Evolutionary conservation across 305 asterid genomes (phyloP).

Genomic region (Caryopteris hybrid): DNA sequence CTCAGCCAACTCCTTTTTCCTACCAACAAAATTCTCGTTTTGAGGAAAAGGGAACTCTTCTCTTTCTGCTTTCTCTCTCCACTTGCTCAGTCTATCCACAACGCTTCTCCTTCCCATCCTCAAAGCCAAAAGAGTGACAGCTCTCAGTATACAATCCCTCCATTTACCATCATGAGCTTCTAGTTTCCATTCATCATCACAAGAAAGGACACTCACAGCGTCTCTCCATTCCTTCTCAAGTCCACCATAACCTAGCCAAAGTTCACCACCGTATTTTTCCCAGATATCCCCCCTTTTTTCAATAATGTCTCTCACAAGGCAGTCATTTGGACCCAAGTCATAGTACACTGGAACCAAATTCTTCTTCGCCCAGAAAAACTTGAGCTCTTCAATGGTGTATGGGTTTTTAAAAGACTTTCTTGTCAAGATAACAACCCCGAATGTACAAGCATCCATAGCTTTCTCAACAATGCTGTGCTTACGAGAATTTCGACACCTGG

Average conservation of each 20-base stretch:
- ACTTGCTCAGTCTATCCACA: conserved; percentile 71
- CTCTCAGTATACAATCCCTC: conserved; percentile 86
- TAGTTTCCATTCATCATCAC: conserved; percentile 91
- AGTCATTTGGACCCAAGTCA: conserved; percentile 83
- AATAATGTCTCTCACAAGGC: conserved; percentile 79
- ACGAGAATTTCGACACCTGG: conserved; percentile 64
- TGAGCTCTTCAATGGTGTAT: conserved; percentile 74
- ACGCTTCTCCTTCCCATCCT: conserved; percentile 89
- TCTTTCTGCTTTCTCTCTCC: conserved; percentile 83
- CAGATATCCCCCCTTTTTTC: conserved; percentile 92
- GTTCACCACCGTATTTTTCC: conserved; percentile 93
- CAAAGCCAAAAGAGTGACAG: conserved; percentile 83
- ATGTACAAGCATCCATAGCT: conserved; percentile 78
- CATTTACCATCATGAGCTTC: conserved; percentile 86
- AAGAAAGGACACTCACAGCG: conserved; percentile 65
- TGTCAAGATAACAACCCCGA: conserved; percentile 80
- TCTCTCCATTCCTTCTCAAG: conserved; percentile 92
- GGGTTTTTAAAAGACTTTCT: conserved; percentile 83
- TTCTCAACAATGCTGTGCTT: conserved; percentile 62
- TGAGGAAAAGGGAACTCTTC: conserved; percentile 85
- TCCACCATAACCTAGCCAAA: conserved; percentile 87
- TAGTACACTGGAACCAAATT: conserved; percentile 88
- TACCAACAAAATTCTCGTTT: conserved; percentile 80
- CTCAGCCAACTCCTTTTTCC: conserved; percentile 83
- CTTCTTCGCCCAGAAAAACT: conserved; percentile 84